These are phyloP conservation scores for Tulasnella sp. DNA, from an alignment of 768 basidiomycete species.

Conservation along the genomic window DNA sequence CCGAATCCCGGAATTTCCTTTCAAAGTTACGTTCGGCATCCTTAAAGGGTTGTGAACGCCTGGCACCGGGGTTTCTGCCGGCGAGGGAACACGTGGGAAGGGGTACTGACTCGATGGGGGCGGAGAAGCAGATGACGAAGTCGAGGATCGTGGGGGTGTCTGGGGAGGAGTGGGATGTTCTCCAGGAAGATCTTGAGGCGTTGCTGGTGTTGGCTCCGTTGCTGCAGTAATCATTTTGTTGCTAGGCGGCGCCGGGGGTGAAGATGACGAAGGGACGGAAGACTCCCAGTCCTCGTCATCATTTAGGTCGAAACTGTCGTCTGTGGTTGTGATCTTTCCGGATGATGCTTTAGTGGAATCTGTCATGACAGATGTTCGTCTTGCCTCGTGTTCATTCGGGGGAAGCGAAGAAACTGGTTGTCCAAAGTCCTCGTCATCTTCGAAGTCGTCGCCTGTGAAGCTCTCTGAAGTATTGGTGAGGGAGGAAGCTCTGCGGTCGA, in stretches of 20 bases:
- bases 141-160: conserved; percentile 7
- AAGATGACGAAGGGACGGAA: conserved; percentile 27
- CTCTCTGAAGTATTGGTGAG: conserved; percentile 13
- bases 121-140: not conserved
- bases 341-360: conserved; percentile 6
- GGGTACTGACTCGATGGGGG: conserved; percentile 20
- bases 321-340: conserved; percentile 10
- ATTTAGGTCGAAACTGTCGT: conserved; percentile 16
- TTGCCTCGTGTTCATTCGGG: not conserved
- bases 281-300: conserved; percentile 25
- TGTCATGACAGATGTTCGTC: conserved; percentile 17
- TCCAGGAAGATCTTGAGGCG: not conserved
- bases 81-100: conserved; percentile 25
- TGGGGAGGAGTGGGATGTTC: conserved; percentile 5
- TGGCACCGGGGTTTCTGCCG: not conserved
- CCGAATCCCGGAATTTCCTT: conserved; percentile 47
- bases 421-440: conserved; percentile 16
- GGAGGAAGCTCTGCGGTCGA: conserved; percentile 16
- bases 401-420: not conserved
- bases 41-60: not conserved
- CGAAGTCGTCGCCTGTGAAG: conserved; percentile 10
- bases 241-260: conserved; percentile 13
- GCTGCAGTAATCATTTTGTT: conserved; percentile 5
- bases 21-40: conserved; percentile 17
- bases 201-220: not conserved